Evolutionary conservation across 352 stramenopile species (phyloP).

Genomic region (Phytopythium ostracodes): DNA sequence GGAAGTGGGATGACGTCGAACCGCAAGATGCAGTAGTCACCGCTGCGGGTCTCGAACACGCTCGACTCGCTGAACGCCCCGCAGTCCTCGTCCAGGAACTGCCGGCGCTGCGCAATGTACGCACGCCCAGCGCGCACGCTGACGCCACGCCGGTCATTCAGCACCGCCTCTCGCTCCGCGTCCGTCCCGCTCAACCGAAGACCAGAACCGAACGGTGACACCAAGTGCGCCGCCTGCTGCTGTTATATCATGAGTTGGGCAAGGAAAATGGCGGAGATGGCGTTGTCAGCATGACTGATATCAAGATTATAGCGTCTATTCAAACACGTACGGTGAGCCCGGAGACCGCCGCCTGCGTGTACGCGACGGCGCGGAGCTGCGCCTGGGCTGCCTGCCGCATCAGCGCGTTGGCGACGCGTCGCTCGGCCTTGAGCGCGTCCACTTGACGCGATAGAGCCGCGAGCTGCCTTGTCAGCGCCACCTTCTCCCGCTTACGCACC

Average conservation of each 20-base stretch:
- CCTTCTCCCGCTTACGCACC: slow-evolving; percentile 22
- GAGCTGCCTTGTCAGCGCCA: slow-evolving; percentile 15
- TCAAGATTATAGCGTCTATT: neutral
- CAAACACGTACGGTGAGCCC: neutral
- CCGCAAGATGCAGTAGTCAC: slow-evolving; percentile 47
- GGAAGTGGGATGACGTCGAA: slow-evolving; percentile 53
- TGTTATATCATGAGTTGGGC: neutral
- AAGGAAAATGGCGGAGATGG: neutral
- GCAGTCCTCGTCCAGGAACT: slow-evolving; percentile 5
- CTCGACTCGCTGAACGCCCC: slow-evolving; percentile 2
- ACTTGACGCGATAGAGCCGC: slow-evolving; percentile 14
- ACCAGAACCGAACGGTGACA: neutral
- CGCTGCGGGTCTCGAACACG: slow-evolving; percentile 33
- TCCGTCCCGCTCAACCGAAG: neutral
- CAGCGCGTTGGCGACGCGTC: slow-evolving; percentile 10
- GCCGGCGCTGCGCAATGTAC: neutral
- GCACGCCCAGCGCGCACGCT: neutral
- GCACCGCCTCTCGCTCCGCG: neutral
- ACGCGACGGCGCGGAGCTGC: slow-evolving; percentile 13
- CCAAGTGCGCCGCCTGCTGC: slow-evolving; percentile 1
- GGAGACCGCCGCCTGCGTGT: slow-evolving; percentile 8
- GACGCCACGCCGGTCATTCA: neutral
- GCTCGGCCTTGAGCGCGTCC: slow-evolving; percentile 18
- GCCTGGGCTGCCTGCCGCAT: slow-evolving; percentile 11
- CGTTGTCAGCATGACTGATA: neutral